Percentiles rank a stretch among this genome's conserved stretches.
Conservation (phyloP, 1,284 basidiomycete species). For the Rhodofomes roseus region DNA sequence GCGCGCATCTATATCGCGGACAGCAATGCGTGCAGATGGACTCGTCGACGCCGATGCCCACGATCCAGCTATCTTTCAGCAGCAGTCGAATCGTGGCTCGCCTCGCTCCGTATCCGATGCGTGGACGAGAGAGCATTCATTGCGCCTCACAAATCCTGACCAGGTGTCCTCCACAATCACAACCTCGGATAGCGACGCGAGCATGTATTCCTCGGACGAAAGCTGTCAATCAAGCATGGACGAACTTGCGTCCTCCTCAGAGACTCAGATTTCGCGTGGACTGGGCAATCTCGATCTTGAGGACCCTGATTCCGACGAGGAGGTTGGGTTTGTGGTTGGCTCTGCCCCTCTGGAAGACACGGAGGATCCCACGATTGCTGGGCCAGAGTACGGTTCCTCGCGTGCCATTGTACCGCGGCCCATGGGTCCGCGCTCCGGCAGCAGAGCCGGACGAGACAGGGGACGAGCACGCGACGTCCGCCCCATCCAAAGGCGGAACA, state of each 20-base stretch:
- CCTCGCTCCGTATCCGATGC: neutral
- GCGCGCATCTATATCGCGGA: neutral
- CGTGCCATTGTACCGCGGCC: conserved; percentile 2
- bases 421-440: neutral
- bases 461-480: neutral
- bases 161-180: neutral
- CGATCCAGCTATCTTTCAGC: neutral
- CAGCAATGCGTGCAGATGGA: neutral
- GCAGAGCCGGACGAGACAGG: neutral
- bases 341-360: conserved; percentile 15
- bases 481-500: neutral
- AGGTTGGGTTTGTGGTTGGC: conserved; percentile 22
- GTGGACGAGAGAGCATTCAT: neutral
- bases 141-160: conserved; percentile 18
- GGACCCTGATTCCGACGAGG: conserved; percentile 23
- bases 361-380: neutral
- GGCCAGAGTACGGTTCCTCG: conserved; percentile 4
- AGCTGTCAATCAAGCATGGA: conserved; percentile 1
- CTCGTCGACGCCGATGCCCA: neutral
- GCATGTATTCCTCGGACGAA: conserved; percentile 21
- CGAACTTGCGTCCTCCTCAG: neutral
- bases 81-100: neutral
- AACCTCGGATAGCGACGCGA: conserved; percentile 16
- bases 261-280: neutral
- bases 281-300: conserved; percentile 22